Base-by-base conservation (phyloP, 2,329 filamentous ascomycete species). In the Scedosporium minutisporum region DNA sequence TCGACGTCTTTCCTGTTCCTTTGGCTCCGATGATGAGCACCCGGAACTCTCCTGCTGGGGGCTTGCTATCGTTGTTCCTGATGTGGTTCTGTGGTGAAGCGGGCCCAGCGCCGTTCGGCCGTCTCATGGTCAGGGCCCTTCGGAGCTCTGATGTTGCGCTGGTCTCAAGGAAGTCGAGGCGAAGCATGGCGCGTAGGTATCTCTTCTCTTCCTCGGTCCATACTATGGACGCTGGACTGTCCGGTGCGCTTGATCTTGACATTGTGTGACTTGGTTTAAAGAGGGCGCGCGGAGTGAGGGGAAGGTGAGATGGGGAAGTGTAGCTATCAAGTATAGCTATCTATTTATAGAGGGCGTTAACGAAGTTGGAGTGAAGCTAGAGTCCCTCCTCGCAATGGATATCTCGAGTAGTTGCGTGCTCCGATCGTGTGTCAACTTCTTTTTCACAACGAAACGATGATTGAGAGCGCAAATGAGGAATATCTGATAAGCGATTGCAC, bases 1-100 rank as follows among this genome's bases (percentile, higher is more conserved):
- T 68, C 4, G 75, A 71, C 7, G 76, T 77, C 67, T 78, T 78
- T n/a, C 76, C 76, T 53, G 71, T 72, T 0, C 74, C 73, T 38
- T 73, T 71, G 2, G 70, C 71, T 4, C 76, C 76, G 16, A 77
- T 67, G 12, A 78, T 68, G 27, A 78, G 69, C 23, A 78, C 66
- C 53, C 73, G 70, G 63, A 78, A 73, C 58, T 77, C 74, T 9
- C 72, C 75, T 1, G 65, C 70, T 4, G 70, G 66, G 23, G 66
- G 61, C 21, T 67, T 69, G 27, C 46, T 63, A 27, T 60, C 62
- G 58, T 44, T 62, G 51, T 55, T 55, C 21, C 51, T 23, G 23
- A 55, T 55, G 51, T 25, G 51, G 51, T 55, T 55, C 51, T 55
- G 18, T 5, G 51, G 51, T 6, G 51, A 55, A 7, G 51, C 6